phyloP scores from a whole-genome alignment of 2,329 filamentous ascomycete genomes.

The Diplocarpon mali region DNA sequence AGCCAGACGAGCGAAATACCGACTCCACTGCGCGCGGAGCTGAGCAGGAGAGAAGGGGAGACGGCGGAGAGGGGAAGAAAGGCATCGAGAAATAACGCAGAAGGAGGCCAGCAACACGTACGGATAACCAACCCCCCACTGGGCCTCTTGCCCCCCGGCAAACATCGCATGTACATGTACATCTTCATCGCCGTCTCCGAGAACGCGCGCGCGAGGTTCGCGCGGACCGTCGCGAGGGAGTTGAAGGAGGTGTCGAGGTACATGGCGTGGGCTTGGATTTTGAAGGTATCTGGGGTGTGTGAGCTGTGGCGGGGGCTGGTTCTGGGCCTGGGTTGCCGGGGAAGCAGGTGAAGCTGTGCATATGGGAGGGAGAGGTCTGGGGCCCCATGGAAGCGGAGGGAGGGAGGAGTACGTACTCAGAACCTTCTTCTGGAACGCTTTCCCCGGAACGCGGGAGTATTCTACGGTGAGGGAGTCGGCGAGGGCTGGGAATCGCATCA shows the following conservation, averaged over 20 bases:
- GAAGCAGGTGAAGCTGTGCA: background rate
- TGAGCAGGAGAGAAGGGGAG: too few species aligned
- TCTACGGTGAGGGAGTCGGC: slow-evolving; percentile 73
- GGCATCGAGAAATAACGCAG: background rate
- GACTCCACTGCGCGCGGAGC: too few species aligned
- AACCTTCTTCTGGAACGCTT: slow-evolving; percentile 69
- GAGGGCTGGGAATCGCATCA: slow-evolving; percentile 32
- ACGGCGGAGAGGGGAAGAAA: background rate
- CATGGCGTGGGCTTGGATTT: slow-evolving; percentile 75
- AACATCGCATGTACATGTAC: slow-evolving; percentile 48
- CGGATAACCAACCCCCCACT: slow-evolving; percentile 43
- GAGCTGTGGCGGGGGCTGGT: too few species aligned
- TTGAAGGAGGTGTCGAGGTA: slow-evolving; percentile 77
- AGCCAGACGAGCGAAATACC: too few species aligned
- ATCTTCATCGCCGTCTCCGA: slow-evolving; percentile 67
- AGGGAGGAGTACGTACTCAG: slow-evolving; percentile 40
- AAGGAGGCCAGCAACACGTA: slow-evolving; percentile 4
- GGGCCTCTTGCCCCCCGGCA: slow-evolving; percentile 48
- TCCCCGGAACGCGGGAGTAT: slow-evolving; percentile 58
- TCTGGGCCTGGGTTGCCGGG: too few species aligned
- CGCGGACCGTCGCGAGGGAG: slow-evolving; percentile 51
- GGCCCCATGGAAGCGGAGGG: slow-evolving; percentile 1
- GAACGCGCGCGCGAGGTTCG: slow-evolving; percentile 69
- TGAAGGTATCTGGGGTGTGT: slow-evolving; percentile 48
- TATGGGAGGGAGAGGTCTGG: background rate